A percentile compares a stretch with the other conserved stretches of the same genome.
phyloP scores from a whole-genome alignment of 1,284 basidiomycete species.

The Ustilago cynodontis region DNA sequence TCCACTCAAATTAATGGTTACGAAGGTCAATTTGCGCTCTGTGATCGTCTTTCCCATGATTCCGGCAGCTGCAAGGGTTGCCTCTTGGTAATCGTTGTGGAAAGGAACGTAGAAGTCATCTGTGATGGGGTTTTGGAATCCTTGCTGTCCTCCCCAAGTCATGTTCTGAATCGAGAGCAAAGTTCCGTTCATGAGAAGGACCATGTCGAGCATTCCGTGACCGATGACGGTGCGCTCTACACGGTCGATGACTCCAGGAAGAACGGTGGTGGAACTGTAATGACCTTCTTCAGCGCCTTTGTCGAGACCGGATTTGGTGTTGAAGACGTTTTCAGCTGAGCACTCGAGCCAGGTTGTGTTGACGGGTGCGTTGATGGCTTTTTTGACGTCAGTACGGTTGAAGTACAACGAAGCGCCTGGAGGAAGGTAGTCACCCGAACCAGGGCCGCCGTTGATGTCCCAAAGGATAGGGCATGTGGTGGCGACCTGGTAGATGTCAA shows the following conservation, averaged over 20 bases:
- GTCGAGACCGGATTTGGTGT: constrained; percentile 35
- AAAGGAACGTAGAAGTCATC: constrained; percentile 47
- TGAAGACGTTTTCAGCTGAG: constrained; percentile 43
- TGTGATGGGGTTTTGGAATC: constrained; percentile 58
- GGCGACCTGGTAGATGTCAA: constrained; percentile 46
- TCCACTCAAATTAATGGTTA: constrained; percentile 39
- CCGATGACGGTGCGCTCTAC: constrained; percentile 56
- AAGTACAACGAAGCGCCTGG: constrained; percentile 35
- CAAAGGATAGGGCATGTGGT: constrained; percentile 42
- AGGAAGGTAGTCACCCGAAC: constrained; percentile 27
- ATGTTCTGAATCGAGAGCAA: constrained; percentile 65
- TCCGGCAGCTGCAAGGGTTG: constrained; percentile 29
- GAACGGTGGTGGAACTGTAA: constrained; percentile 36
- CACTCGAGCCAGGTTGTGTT: constrained; percentile 53
- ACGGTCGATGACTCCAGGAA: constrained; percentile 58
- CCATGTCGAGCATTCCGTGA: constrained; percentile 61
- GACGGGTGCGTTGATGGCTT: constrained; percentile 57
- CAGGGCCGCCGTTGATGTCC: constrained; percentile 38
- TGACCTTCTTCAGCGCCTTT: constrained; percentile 22
- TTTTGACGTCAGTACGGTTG: constrained; percentile 58
- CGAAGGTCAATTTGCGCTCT: constrained; percentile 64
- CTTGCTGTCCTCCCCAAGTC: constrained; percentile 65
- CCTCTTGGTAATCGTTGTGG: constrained; percentile 25
- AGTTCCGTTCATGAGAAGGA: constrained; percentile 60
- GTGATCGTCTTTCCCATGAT: constrained; percentile 45